These are phyloP conservation scores for Iris pallida DNA, from an alignment of 116 monocot species.

Conservation along the genomic window DNA sequence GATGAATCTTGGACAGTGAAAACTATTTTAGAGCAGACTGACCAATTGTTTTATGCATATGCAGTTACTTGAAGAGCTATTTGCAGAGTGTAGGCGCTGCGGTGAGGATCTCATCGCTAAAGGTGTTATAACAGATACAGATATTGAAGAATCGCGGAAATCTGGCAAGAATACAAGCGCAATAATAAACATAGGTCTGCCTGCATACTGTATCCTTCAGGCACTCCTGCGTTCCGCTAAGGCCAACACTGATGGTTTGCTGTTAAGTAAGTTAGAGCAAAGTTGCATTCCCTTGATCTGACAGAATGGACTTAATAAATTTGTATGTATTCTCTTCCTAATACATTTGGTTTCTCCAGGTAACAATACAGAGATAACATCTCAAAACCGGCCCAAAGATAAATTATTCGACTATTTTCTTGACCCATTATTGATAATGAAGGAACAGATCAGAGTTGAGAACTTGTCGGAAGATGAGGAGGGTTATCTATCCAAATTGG, in stretches of 20 bases:
- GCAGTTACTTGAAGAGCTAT: conserved; percentile 67
- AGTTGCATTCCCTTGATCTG: not conserved
- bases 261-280: conserved; percentile 46
- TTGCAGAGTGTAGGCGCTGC: conserved; percentile 51
- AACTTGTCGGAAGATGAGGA: conserved; percentile 70
- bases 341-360: conserved; percentile 28
- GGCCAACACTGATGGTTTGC: conserved; percentile 45
- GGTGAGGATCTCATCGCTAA: conserved; percentile 54
- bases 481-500: conserved; percentile 61
- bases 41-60: not conserved
- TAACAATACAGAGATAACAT: conserved; percentile 66
- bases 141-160: conserved; percentile 42
- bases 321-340: no score
- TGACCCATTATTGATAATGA: conserved; percentile 86
- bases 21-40: not conserved
- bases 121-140: conserved; percentile 56
- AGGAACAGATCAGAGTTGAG: conserved; percentile 77
- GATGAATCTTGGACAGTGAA: not conserved
- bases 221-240: conserved; percentile 55
- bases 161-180: conserved; percentile 38
- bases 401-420: conserved; percentile 85
- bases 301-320: not conserved
- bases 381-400: conserved; percentile 68
- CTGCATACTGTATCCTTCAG: conserved; percentile 74
- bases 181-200: conserved; percentile 62